Evolutionary conservation across 1,139 yeast species (phyloP).

Genomic region (Debaryomyces robertsiae): DNA sequence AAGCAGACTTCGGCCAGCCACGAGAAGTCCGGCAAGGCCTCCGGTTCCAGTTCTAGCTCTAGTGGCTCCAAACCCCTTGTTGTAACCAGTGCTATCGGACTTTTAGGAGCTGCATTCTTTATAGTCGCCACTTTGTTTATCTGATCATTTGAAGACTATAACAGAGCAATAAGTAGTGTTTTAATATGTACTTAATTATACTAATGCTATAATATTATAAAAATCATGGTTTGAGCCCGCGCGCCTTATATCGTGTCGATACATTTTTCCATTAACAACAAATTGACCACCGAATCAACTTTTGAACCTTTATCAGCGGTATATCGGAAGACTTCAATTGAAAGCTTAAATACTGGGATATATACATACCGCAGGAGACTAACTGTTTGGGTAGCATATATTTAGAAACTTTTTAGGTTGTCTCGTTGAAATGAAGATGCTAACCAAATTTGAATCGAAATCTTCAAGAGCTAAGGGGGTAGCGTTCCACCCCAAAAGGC

Average conservation of each 20-base stretch:
- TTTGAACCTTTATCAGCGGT: conserved; percentile 3
- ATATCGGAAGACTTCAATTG: conserved; percentile 3
- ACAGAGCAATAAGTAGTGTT: neutral
- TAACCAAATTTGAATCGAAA: conserved; percentile 97
- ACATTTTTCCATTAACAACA: conserved; percentile 8
- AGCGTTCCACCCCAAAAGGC: conserved; percentile 96
- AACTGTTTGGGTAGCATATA: conserved; percentile 1
- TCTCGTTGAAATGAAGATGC: conserved; percentile 79
- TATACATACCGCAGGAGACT: conserved; percentile 3
- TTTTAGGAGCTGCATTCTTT: conserved; percentile 1
- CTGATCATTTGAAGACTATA: neutral
- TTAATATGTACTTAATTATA: neutral
- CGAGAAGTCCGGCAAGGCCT: conserved; percentile 2
- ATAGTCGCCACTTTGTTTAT: conserved; percentile 2
- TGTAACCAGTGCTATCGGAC: conserved; percentile 5
- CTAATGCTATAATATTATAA: neutral
- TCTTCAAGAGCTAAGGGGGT: conserved; percentile 98
- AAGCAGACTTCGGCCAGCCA: conserved; percentile 5
- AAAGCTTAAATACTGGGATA: conserved; percentile 6
- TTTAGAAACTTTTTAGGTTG: conserved; percentile 2
- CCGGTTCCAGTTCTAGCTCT: conserved; percentile 7
- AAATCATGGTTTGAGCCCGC: conserved; percentile 9
- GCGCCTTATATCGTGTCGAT: conserved; percentile 6
- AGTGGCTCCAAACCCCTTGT: conserved; percentile 3
- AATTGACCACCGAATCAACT: conserved; percentile 13